These are phyloP conservation scores for Chenopodium berlandieri DNA, from an alignment of 148 eudicot species.

Conservation along the genomic window DNA sequence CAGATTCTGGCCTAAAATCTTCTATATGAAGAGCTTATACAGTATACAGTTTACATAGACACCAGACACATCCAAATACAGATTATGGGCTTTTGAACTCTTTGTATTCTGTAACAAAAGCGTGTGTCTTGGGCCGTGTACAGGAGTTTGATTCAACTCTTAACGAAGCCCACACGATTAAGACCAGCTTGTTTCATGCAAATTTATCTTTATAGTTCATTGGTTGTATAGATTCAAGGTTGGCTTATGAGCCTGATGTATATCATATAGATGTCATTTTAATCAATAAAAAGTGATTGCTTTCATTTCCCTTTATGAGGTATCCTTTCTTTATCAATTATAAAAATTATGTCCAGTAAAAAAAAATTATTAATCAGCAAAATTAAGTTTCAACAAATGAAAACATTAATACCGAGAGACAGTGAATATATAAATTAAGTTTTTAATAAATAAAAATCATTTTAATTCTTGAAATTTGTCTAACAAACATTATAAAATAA, in stretches of 20 bases:
- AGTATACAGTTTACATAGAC: background rate
- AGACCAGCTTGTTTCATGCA: background rate
- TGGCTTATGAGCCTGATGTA: background rate
- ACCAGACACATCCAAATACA: background rate
- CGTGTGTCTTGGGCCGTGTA: background rate
- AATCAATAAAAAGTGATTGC: background rate
- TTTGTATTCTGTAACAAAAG: background rate
- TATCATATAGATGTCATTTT: constrained; percentile 7
- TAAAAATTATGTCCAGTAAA: no score
- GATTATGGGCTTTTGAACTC: background rate
- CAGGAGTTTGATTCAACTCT: background rate
- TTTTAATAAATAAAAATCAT: no score
- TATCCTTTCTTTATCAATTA: no score
- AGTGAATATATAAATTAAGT: no score
- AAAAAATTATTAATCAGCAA: no score
- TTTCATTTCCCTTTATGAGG: no score
- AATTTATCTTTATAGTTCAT: background rate
- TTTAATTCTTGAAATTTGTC: no score
- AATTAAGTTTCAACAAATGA: no score
- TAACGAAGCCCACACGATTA: background rate
- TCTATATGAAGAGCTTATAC: constrained; percentile 22
- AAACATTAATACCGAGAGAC: no score
- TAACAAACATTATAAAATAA: no score
- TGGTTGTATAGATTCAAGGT: constrained; percentile 5
- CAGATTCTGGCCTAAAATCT: constrained; percentile 26